Percentiles rank a stretch among this genome's conserved stretches.
Conservation (phyloP, 1,284 basidiomycete species). For the Cystobasidium slooffiae region DNA sequence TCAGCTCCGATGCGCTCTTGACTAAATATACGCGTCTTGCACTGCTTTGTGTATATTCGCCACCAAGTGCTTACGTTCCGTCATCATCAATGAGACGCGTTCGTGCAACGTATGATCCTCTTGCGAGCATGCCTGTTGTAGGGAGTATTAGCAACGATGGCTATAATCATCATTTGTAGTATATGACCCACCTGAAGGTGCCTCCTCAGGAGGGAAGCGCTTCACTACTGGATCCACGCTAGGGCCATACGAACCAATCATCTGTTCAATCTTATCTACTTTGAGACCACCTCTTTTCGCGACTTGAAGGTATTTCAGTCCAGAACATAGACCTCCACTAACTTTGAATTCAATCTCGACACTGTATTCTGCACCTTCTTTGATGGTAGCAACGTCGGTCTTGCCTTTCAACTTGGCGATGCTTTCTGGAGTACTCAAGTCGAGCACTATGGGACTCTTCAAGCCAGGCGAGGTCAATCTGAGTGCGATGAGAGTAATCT, state of each 20-base stretch:
- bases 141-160: not conserved
- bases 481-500: slow-evolving; percentile 46
- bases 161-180: not conserved
- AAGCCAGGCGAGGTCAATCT: slow-evolving; percentile 54
- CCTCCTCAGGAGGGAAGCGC: slow-evolving; percentile 56
- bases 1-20: not conserved
- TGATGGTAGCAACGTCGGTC: slow-evolving; percentile 55
- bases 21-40: too few species aligned
- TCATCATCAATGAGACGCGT: slow-evolving; percentile 57
- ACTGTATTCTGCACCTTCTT: slow-evolving; percentile 57
- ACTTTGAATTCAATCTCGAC: slow-evolving; percentile 56
- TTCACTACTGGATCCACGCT: slow-evolving; percentile 55
- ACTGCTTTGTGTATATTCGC: not conserved
- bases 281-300: slow-evolving; percentile 57
- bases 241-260: slow-evolving; percentile 58
- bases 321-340: slow-evolving; percentile 56
- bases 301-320: slow-evolving; percentile 58
- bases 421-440: slow-evolving; percentile 51
- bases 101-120: slow-evolving; percentile 56
- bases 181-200: slow-evolving; percentile 50
- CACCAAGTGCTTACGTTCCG: slow-evolving; percentile 45
- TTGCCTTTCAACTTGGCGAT: slow-evolving; percentile 55
- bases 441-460: slow-evolving; percentile 54
- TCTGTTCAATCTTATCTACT: slow-evolving; percentile 56
- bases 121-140: slow-evolving; percentile 55